phyloP scores from a whole-genome alignment of 1,139 yeast genomes.

The Citeromyces hawaiiensis region DNA sequence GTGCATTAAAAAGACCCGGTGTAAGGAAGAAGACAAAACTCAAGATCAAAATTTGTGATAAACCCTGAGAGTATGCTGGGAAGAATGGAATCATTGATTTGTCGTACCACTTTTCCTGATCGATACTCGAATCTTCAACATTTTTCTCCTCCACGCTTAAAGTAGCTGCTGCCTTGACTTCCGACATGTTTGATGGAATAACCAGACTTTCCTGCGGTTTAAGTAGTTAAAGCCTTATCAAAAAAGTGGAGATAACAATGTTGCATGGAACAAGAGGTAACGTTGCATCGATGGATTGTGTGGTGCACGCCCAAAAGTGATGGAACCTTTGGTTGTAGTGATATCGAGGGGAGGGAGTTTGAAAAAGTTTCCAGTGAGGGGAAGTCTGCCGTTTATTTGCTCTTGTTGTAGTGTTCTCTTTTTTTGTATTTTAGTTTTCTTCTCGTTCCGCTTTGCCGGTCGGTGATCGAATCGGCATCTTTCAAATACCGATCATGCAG shows the following conservation, averaged over 20 bases:
- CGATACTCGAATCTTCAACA: not conserved
- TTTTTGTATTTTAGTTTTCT: no score
- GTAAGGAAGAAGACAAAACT: slow-evolving; percentile 39
- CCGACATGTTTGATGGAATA: not conserved
- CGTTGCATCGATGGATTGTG: not conserved
- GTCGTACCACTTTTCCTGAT: slow-evolving; percentile 24
- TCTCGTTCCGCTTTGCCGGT: no score
- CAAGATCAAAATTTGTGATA: slow-evolving; percentile 30
- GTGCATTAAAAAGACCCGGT: slow-evolving; percentile 47
- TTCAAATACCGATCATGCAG: no score
- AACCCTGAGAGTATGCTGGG: slow-evolving; percentile 29
- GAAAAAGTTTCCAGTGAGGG: no score
- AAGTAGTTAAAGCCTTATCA: not conserved
- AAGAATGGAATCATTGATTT: slow-evolving; percentile 14
- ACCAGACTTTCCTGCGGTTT: not conserved
- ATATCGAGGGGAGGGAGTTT: no score
- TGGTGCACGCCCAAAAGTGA: not conserved
- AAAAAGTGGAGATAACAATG: not conserved
- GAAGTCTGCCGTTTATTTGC: no score
- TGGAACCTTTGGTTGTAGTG: not conserved
- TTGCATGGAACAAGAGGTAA: not conserved
- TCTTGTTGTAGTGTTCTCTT: no score
- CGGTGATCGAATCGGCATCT: no score
- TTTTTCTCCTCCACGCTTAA: not conserved
- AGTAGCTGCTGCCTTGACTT: not conserved